Percentiles rank a stretch among this genome's conserved stretches.
These are phyloP conservation scores for Haberlea rhodopensis DNA, from an alignment of 257 asterid species.

Conservation along the genomic window DNA sequence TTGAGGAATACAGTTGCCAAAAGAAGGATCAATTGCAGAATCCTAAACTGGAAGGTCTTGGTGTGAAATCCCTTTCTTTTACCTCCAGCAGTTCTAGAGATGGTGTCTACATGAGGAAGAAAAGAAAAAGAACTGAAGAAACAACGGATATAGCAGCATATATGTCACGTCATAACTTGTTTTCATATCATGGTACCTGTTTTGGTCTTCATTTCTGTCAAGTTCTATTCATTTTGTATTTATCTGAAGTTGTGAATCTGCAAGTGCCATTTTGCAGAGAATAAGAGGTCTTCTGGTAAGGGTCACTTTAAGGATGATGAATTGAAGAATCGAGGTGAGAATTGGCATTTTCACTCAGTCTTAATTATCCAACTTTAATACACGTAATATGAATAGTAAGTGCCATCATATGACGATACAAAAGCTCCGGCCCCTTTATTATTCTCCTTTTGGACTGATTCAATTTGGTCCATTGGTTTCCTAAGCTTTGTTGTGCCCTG, in stretches of 20 bases:
- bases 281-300: slow-evolving; percentile 35
- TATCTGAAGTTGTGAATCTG: slow-evolving; percentile 19
- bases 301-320: slow-evolving; percentile 31
- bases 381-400: no score
- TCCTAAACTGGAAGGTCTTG: slow-evolving; percentile 30
- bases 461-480: neutral
- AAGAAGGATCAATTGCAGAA: slow-evolving; percentile 32
- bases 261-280: slow-evolving; percentile 44
- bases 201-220: slow-evolving; percentile 16
- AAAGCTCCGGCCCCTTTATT: neutral
- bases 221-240: slow-evolving; percentile 14
- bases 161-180: slow-evolving; percentile 70
- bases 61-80: slow-evolving; percentile 48
- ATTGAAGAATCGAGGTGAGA: slow-evolving; percentile 46
- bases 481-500: slow-evolving; percentile 10
- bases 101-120: slow-evolving; percentile 54
- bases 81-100: slow-evolving; percentile 23
- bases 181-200: slow-evolving; percentile 62
- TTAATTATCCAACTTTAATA: slow-evolving; percentile 7
- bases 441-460: neutral
- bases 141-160: slow-evolving; percentile 39
- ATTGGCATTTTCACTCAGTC: slow-evolving; percentile 5
- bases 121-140: slow-evolving; percentile 58
- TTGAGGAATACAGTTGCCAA: slow-evolving; percentile 36
- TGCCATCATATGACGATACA: slow-evolving; percentile 1